Base-by-base conservation (phyloP, 768 basidiomycete genomes). In the Psilocybe cubensis region DNA sequence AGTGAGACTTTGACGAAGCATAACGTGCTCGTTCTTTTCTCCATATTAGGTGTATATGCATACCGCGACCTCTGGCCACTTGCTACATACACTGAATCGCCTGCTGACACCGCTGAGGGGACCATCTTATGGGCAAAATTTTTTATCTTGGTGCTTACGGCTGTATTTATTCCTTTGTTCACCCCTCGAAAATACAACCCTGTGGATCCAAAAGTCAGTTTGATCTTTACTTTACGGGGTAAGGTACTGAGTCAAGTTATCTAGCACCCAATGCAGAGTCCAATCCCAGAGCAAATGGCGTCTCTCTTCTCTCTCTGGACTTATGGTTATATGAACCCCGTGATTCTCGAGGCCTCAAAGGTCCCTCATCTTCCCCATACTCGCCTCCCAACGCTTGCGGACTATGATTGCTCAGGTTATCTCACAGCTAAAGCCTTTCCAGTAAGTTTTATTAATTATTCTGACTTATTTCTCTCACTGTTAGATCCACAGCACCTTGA, bases 21-120 rank as follows among this genome's bases (percentile, higher is more conserved):
- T 56, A 61, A 68, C 31, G 70, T 57, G 41, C n/a, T 65, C 25
- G 40, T 76, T 5, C 63, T 76, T 3, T 24, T 75, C 29, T 75
- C 59, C 54, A 71, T 64, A 58, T 73, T 61, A 73, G 58, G 54
- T 1, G 74, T 86, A 1, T 88, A 82, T 66, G 64, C 70, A 18
- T 83, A 83, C 64, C 79, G 86, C 28, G 79, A 84, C 63, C 44
- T 89, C 4, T 85, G 78, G 72, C 87, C 88, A 4, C 66, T 89
- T 3, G 74, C 77, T n/a, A 87, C 81, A 3, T 83, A 72, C 66
- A 71, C 72, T 2, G 65, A 77, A 17, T 21, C 38, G 7, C 83
- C 85, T 2, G 56, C 69, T 10, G 87, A 88, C 62, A 66, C 62
- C 3, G 62, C 62, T 1, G 78, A 81, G 59, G 79, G 81, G 2